Percentiles rank a stretch among this genome's conserved stretches.
phyloP scores from a whole-genome alignment of 2,329 filamentous ascomycete species.

The Didymella arachidicola region DNA sequence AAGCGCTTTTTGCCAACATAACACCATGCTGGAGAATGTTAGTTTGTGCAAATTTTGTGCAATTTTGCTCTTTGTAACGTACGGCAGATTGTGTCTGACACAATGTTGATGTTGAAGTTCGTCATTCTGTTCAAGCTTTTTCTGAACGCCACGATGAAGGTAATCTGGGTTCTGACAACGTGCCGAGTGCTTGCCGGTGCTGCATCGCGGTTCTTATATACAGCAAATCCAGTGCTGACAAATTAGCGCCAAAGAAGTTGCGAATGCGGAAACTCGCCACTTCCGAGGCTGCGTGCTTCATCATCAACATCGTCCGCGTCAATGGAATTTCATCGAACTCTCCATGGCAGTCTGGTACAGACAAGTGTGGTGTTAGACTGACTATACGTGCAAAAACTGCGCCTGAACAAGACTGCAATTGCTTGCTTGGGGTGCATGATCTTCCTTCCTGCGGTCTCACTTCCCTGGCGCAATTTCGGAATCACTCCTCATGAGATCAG shows the following conservation, averaged over 20 bases:
- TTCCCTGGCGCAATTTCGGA: neutral
- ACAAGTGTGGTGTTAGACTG: neutral
- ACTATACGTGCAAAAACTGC: neutral
- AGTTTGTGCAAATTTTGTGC: slow-evolving; percentile 12
- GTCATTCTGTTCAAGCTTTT: slow-evolving; percentile 48
- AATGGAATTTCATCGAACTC: neutral
- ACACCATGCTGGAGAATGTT: slow-evolving; percentile 54
- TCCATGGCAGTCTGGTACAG: neutral
- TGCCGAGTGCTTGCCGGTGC: slow-evolving; percentile 7
- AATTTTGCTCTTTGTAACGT: slow-evolving; percentile 37
- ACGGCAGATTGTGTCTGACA: slow-evolving; percentile 85
- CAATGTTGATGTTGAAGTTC: slow-evolving; percentile 74
- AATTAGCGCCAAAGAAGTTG: slow-evolving; percentile 25
- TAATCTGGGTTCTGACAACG: slow-evolving; percentile 5
- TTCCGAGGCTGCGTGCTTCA: slow-evolving; percentile 18
- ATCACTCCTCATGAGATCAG: neutral
- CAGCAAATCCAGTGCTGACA: slow-evolving; percentile 31
- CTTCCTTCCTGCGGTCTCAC: neutral
- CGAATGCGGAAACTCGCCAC: slow-evolving; percentile 17
- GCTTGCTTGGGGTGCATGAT: neutral
- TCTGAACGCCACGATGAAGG: slow-evolving; percentile 47
- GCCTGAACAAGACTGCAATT: neutral
- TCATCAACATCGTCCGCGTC: slow-evolving; percentile 4
- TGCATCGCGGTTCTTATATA: slow-evolving; percentile 21
- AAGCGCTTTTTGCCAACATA: slow-evolving; percentile 82